Base-by-base conservation (phyloP, 176 grass and related monocot genomes). In the Rhynchospora breviuscula region DNA sequence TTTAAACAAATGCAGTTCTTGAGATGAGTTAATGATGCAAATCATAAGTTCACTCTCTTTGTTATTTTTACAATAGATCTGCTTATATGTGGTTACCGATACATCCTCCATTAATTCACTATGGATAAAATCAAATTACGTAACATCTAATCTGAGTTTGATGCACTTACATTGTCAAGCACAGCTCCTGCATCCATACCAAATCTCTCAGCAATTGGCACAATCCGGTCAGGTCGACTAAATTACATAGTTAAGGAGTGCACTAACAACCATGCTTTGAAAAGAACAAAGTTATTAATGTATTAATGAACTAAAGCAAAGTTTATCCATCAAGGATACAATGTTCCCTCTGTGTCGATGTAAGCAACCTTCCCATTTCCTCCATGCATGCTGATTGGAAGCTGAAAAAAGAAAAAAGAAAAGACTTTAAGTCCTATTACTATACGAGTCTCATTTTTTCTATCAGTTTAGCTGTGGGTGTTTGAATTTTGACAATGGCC, bases 131-230 rank as follows among this genome's bases (percentile, higher is more conserved):
- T 0, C 63, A 7, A 78, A 18, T 61, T 22, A 29, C 82, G 46
- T 81, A 89, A 94, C n/a, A n/a, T 77, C 17, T 74, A 61, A 81
- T 58, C 6, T 15, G 48, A 29, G 67, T 77, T 52, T 23, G 29
- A 61, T 56, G 77, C 9, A 25, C 84, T 87, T 91, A 92, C 89
- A 11, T 94, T 98, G 77, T 98, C 95, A 18, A 98, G 86, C 56
- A 98, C 92, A 61, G 91, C 92, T 31, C 87, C 87, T 31, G 92
- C 87, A 85, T 94, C 90, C 92, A 98, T 98, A 65, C 91, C 92
- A 88, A 98, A 98, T 77, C 90, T 95, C 84, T 98, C 92, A 78
- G 95, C 92, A 79, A 98, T 95, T 79, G 92, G 94, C 83, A 92
- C 92, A 54, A 97, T 94, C 45, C 92, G 92, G 73, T 97, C 94